Conservation (phyloP, 108 stramenopile genomes). For the Poteriospumella lacustris region DNA sequence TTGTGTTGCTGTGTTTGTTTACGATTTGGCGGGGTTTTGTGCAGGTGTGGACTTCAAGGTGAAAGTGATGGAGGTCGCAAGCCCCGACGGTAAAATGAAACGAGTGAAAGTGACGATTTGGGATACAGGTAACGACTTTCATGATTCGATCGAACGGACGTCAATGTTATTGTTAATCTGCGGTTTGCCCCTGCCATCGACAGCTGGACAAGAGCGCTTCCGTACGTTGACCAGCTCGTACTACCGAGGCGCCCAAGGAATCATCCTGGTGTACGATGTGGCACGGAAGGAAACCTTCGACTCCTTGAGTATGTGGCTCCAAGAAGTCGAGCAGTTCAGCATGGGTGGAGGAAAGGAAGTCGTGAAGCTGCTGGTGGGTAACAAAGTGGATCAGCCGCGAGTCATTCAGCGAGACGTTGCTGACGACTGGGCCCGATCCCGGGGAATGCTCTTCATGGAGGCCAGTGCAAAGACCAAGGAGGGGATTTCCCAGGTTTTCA, state of each 20-base stretch:
- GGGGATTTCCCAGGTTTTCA: slow-evolving; percentile 82
- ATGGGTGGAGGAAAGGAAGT: slow-evolving; percentile 89
- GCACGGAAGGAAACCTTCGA: slow-evolving; percentile 95
- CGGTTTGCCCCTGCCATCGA: too few relatives aligned
- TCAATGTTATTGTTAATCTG: slow-evolving; percentile 84
- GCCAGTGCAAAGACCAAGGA: slow-evolving; percentile 83
- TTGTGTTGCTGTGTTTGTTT: background rate
- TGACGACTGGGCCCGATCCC: slow-evolving; percentile 83
- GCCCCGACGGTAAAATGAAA: slow-evolving; percentile 23
- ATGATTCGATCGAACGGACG: slow-evolving; percentile 30
- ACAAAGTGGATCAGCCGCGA: slow-evolving; percentile 73
- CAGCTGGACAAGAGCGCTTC: slow-evolving; percentile 97
- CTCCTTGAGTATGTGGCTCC: slow-evolving; percentile 90
- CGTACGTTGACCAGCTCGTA: slow-evolving; percentile 93
- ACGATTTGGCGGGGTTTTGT: background rate
- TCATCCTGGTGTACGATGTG: slow-evolving; percentile 96
- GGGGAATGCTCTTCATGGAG: slow-evolving; percentile 93
- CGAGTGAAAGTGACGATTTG: slow-evolving; percentile 44
- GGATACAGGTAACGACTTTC: slow-evolving; percentile 37
- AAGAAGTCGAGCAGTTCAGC: slow-evolving; percentile 89
- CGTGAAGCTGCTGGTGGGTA: slow-evolving; percentile 91
- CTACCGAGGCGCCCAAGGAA: slow-evolving; percentile 98
- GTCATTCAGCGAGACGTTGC: slow-evolving; percentile 72
- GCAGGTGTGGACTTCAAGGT: slow-evolving; percentile 60
- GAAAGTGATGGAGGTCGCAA: slow-evolving; percentile 49